phyloP scores from a whole-genome alignment of 2,329 filamentous ascomycete species.

The Trichoderma sp. region DNA sequence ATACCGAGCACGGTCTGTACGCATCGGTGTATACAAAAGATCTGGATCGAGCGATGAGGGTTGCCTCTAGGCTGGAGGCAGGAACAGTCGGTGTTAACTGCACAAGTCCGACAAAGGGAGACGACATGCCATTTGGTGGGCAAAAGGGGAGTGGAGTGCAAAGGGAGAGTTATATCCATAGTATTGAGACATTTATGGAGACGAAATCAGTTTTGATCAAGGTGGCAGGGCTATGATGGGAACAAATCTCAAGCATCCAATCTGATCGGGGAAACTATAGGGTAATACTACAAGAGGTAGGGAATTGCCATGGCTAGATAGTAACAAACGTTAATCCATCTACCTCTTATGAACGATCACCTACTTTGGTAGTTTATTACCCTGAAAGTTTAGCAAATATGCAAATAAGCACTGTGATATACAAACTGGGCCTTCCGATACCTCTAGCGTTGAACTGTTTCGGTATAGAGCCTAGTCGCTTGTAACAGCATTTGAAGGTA shows the following conservation, averaged over 20 bases:
- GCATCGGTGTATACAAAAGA: slow-evolving; percentile 55
- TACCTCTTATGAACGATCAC: not conserved
- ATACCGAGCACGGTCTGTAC: slow-evolving; percentile 53
- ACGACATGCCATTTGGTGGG: slow-evolving; percentile 29
- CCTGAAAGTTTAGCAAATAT: not conserved
- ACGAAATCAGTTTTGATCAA: not conserved
- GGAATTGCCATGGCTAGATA: too few relatives aligned
- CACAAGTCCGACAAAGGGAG: slow-evolving; percentile 26
- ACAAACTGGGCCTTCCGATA: not conserved
- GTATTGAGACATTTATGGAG: not conserved
- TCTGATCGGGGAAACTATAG: not conserved
- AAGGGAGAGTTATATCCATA: not conserved
- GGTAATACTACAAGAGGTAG: not conserved
- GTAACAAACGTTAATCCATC: not conserved
- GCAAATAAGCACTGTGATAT: not conserved
- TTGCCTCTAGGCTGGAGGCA: slow-evolving; percentile 50
- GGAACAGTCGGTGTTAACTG: slow-evolving; percentile 44
- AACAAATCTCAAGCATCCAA: not conserved
- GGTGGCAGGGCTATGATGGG: not conserved
- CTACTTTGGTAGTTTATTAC: not conserved
- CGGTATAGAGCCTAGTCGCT: not conserved
- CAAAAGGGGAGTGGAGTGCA: slow-evolving; percentile 14
- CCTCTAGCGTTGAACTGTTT: not conserved
- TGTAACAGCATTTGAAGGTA: not conserved
- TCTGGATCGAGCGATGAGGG: slow-evolving; percentile 38